Percentiles rank a stretch among this genome's conserved stretches.
Evolutionary conservation across 2,329 filamentous ascomycete genomes (phyloP).

Genomic region (Verticillium alfalfae): DNA sequence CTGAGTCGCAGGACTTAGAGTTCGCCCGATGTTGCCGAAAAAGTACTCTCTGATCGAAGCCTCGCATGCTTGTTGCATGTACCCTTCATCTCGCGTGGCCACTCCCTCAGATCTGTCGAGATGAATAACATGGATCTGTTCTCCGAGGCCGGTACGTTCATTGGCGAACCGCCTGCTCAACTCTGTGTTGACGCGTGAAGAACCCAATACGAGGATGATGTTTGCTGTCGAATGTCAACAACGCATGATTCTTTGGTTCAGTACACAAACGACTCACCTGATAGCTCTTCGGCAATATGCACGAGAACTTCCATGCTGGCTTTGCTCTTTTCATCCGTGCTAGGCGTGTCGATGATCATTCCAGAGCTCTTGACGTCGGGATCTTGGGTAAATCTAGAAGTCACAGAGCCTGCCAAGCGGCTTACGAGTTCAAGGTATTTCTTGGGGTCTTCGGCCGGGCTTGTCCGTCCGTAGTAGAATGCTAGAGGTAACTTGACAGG

Average conservation of each 20-base stretch:
- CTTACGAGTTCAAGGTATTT: conserved; percentile 72
- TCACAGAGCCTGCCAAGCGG: conserved; percentile 72
- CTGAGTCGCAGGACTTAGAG: conserved; percentile 82
- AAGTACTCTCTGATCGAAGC: conserved; percentile 87
- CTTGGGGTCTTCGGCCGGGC: conserved; percentile 64
- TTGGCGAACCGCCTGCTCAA: conserved; percentile 63
- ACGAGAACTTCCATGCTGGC: conserved; percentile 70
- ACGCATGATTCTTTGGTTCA: background rate
- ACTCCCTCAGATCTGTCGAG: conserved; percentile 84
- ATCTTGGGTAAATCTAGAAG: conserved; percentile 73
- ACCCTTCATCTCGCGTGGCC: conserved; percentile 66
- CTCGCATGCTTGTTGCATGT: conserved; percentile 69
- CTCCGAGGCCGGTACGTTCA: conserved; percentile 51
- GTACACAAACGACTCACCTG: conserved; percentile 24
- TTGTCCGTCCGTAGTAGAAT: conserved; percentile 76
- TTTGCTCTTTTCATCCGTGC: conserved; percentile 59
- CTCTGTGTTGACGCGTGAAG: conserved; percentile 68
- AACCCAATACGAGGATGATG: conserved; percentile 76
- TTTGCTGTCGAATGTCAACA: conserved; percentile 58
- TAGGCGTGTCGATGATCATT: conserved; percentile 80
- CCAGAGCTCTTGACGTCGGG: conserved; percentile 65
- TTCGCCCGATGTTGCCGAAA: conserved; percentile 73
- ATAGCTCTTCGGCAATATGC: conserved; percentile 62
- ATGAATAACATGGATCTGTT: conserved; percentile 68
- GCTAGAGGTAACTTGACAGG: conserved; percentile 90